phyloP scores from a whole-genome alignment of 129 eudicot species.

The Lonicera japonica region DNA sequence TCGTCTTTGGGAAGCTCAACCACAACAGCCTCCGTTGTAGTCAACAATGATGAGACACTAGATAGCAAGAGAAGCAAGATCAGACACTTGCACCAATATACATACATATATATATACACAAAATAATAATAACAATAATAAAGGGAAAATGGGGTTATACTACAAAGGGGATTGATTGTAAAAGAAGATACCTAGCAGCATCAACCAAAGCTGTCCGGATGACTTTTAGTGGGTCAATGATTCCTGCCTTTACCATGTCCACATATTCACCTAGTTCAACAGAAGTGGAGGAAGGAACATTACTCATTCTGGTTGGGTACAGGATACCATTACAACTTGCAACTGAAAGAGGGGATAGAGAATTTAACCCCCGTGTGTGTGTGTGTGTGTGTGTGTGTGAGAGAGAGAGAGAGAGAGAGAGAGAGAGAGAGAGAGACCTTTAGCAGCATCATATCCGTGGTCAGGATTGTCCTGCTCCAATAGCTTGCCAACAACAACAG shows the following conservation, averaged over 20 bases:
- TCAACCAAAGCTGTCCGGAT: slow-evolving; percentile 65
- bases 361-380: no score
- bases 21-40: slow-evolving; percentile 68
- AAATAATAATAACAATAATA: no score
- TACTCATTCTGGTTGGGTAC: neutral
- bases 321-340: neutral
- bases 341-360: no score
- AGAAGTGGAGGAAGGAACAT: slow-evolving; percentile 1
- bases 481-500: slow-evolving; percentile 70
- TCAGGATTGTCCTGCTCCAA: slow-evolving; percentile 67
- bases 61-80: slow-evolving; percentile 5
- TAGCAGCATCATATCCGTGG: slow-evolving; percentile 80
- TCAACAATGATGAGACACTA: slow-evolving; percentile 56
- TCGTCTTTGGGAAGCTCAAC: slow-evolving; percentile 58
- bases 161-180: neutral
- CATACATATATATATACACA: neutral
- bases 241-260: slow-evolving; percentile 66
- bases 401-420: neutral
- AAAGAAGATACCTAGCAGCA: slow-evolving; percentile 46
- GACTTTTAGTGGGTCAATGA: slow-evolving; percentile 66
- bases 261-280: slow-evolving; percentile 49
- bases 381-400: neutral
- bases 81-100: neutral
- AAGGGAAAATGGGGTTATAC: neutral
- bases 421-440: slow-evolving; percentile 30